A percentile compares a stretch with the other conserved stretches of the same genome.
These are phyloP conservation scores for Mucor plumbeus DNA, from an alignment of 371 early-diverging fungal genomes.

Conservation along the genomic window DNA sequence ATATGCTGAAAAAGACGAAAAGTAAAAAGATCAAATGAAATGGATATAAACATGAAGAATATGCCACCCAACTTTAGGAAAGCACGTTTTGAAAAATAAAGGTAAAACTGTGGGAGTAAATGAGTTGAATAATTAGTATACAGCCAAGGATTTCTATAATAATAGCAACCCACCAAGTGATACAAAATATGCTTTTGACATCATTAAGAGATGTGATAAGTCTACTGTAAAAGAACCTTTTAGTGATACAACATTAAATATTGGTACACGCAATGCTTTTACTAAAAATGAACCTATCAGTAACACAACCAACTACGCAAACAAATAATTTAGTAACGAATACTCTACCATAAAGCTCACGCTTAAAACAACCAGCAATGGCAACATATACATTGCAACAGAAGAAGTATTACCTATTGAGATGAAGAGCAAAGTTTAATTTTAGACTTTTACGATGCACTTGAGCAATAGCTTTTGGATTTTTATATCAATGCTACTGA, in stretches of 20 bases:
- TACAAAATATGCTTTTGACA: background rate
- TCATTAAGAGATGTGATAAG: background rate
- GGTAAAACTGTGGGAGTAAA: background rate
- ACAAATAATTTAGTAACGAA: background rate
- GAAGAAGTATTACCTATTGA: background rate
- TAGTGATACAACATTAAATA: background rate
- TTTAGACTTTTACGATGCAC: background rate
- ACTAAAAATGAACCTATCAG: background rate
- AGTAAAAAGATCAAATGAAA: background rate
- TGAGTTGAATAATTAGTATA: background rate
- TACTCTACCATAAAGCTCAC: background rate
- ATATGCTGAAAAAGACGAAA: background rate
- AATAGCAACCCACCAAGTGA: background rate
- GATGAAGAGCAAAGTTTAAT: background rate
- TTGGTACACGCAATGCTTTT: background rate
- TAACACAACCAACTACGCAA: conserved; percentile 6
- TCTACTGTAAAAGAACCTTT: background rate
- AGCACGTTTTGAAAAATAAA: no score
- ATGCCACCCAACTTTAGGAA: no score
- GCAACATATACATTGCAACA: background rate
- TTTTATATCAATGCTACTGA: background rate
- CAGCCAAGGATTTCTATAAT: background rate
- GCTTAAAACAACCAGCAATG: background rate
- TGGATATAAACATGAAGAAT: no score
- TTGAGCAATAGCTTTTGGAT: background rate